These are phyloP conservation scores for Astragalus membranaceus DNA, from an alignment of 306 rosid genomes.

Conservation along the genomic window DNA sequence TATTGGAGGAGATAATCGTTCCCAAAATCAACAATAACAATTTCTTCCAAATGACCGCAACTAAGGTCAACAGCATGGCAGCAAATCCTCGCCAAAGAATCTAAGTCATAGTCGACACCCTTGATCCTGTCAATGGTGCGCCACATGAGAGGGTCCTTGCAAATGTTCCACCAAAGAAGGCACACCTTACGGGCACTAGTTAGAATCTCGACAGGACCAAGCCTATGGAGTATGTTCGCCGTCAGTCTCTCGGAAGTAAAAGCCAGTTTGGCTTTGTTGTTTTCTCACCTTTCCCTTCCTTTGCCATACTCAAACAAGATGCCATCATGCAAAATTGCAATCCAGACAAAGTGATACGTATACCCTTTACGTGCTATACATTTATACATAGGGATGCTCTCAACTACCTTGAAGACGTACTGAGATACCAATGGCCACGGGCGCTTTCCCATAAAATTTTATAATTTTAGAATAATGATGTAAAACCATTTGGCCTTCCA, in stretches of 20 bases:
- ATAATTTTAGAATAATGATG: too few species aligned
- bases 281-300: neutral
- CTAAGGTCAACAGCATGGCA: neutral
- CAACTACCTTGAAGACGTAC: too few species aligned
- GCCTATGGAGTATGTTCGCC: neutral
- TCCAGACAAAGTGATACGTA: too few species aligned
- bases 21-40: too few species aligned
- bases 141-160: slow-evolving; percentile 44
- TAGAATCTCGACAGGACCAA: neutral
- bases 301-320: neutral
- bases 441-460: too few species aligned
- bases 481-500: too few species aligned
- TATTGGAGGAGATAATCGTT: too few species aligned
- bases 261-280: neutral
- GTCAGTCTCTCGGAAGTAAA: neutral
- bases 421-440: too few species aligned
- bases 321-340: too few species aligned
- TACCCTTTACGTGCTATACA: too few species aligned
- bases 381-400: too few species aligned
- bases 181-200: slow-evolving; percentile 32
- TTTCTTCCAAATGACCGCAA: too few species aligned
- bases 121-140: slow-evolving; percentile 26
- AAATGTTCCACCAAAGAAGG: slow-evolving; percentile 30
- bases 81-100: neutral
- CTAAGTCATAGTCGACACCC: neutral